Base-by-base conservation (phyloP, 805 yeast species). In the Candida tallmaniae region DNA sequence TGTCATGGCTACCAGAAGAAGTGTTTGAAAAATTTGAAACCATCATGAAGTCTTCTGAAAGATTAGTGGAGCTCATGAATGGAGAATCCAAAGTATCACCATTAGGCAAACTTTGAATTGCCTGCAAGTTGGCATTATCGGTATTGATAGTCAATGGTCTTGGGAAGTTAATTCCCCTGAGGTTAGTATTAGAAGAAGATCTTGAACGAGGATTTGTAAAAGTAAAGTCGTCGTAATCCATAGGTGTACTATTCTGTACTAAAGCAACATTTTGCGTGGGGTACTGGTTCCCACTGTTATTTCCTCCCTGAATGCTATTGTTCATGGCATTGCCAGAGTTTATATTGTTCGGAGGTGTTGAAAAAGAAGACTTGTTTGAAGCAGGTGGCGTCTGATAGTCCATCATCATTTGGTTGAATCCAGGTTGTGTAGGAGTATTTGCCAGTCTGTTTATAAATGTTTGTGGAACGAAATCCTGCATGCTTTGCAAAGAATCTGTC, bases 401-500 rank as follows among this genome's bases (percentile, higher is more conserved):
- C 55, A 58, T 50, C 63, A 61, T 60, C 62, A 60, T 58, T 4
- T 64, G 39, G 42, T 60, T 61, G 46, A 56, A 58, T 6, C 54
- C 51, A 19, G 34, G 38, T 27, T 36, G 39, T 7, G 48, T 40
- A 16, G 47, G 47, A 7, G 47, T 44, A 32, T 40, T 48, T 13
- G 62, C 55, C 32, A 58, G 51, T 41, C 62, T 48, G 36, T 56
- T 52, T 19, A 65, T 59, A 24, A 60, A 54, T 6, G 61, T 50
- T 37, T 63, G 70, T 2, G 73, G 69, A 4, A 66, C 71, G 37
- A 46, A 66, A 47, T 66, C 71, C 38, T 61, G 69, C 53, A 64
- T 59, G 37, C 67, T 65, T 45, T 62, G 70, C 42, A 66, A 56
- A 7, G 68, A 62, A 41, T 66, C 71, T 1, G 70, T 53, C 33